These are phyloP conservation scores for Citrus sp. DNA, from an alignment of 345 rosid genomes.

Conservation along the genomic window DNA sequence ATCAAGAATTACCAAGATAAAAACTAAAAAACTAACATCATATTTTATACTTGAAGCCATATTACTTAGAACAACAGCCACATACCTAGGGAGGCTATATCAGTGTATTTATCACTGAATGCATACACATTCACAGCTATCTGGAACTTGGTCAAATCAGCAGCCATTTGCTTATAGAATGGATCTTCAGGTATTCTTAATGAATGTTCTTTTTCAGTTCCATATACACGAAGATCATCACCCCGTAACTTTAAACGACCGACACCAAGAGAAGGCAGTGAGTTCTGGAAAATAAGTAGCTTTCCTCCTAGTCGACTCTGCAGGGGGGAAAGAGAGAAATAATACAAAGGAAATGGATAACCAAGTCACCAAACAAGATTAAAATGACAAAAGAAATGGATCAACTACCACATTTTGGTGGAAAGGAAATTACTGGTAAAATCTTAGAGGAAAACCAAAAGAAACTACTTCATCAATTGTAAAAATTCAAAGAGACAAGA, in stretches of 20 bases:
- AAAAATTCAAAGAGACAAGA: slow-evolving; percentile 10
- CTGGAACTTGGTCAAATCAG: slow-evolving; percentile 95
- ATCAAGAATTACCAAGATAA: background rate
- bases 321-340: background rate
- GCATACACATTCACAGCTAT: slow-evolving; percentile 90
- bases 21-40: background rate
- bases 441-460: background rate
- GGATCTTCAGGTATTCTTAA: slow-evolving; percentile 90
- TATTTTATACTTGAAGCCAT: background rate
- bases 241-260: slow-evolving; percentile 96
- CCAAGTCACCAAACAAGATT: background rate
- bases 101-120: slow-evolving; percentile 86
- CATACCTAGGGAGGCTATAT: slow-evolving; percentile 93
- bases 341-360: slow-evolving; percentile 12
- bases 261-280: slow-evolving; percentile 91
- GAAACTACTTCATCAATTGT: background rate
- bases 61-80: background rate
- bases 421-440: background rate
- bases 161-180: slow-evolving; percentile 98
- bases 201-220: slow-evolving; percentile 86
- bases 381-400: background rate
- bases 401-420: background rate
- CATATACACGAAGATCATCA: slow-evolving; percentile 91
- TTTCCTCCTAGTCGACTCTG: slow-evolving; percentile 98
- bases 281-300: slow-evolving; percentile 83